Conservation (phyloP, 2,329 filamentous ascomycete species). For the Xylariomycetidae sp. region DNA sequence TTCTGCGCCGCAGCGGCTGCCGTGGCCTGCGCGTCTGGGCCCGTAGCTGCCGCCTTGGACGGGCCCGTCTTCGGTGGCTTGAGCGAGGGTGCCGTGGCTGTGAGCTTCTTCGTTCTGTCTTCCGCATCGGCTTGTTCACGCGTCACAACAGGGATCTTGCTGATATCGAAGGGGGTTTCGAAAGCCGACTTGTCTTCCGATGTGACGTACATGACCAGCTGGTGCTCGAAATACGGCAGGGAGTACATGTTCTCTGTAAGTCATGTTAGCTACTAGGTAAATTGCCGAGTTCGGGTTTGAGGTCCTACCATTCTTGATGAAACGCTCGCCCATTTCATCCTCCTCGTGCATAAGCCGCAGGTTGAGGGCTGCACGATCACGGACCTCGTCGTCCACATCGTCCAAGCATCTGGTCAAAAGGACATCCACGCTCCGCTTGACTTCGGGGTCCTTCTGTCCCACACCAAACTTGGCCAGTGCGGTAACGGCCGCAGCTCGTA, state of each 20-base stretch:
- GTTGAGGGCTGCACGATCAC: constrained; percentile 90
- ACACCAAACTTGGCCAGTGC: constrained; percentile 96
- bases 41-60: constrained; percentile 61
- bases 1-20: constrained; percentile 78
- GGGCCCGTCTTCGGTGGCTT: constrained; percentile 83
- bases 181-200: constrained; percentile 86
- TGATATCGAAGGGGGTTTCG: constrained; percentile 79
- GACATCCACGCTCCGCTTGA: constrained; percentile 92
- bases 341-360: constrained; percentile 88
- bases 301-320: constrained; percentile 81
- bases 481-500: constrained; percentile 90
- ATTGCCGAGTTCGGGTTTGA: background rate
- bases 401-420: constrained; percentile 90
- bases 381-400: constrained; percentile 95
- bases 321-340: constrained; percentile 75
- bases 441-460: constrained; percentile 90
- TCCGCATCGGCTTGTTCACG: constrained; percentile 94
- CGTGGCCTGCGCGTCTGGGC: constrained; percentile 68
- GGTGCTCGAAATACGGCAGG: constrained; percentile 89
- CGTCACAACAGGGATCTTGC: constrained; percentile 85
- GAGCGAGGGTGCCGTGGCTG: constrained; percentile 82
- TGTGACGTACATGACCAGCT: constrained; percentile 95
- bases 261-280: constrained; percentile 20
- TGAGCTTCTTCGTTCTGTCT: constrained; percentile 95
- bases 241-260: constrained; percentile 84